A percentile compares a stretch with the other conserved stretches of the same genome.
Evolutionary conservation across 2,329 filamentous ascomycete species (phyloP).

Genomic region (Parastagonospora nodorum): DNA sequence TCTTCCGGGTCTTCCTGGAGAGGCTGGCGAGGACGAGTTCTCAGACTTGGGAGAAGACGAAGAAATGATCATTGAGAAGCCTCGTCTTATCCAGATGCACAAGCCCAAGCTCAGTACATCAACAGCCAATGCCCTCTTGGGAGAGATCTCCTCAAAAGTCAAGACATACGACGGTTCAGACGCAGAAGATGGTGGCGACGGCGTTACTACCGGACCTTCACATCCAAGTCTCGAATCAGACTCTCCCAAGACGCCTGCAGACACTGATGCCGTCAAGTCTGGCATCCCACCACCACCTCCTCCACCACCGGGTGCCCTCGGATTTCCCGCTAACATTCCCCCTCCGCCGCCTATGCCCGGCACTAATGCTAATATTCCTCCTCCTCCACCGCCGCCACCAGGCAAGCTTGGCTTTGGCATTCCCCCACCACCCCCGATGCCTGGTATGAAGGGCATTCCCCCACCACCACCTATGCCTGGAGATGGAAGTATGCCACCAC

Average conservation of each 20-base stretch:
- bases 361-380: slow-evolving; percentile 49
- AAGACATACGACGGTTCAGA: slow-evolving; percentile 75
- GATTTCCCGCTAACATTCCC: slow-evolving; percentile 45
- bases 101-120: slow-evolving; percentile 68
- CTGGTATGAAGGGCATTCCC: slow-evolving; percentile 47
- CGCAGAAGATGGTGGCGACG: slow-evolving; percentile 68
- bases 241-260: slow-evolving; percentile 69
- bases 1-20: slow-evolving; percentile 37
- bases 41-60: slow-evolving; percentile 53
- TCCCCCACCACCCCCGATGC: slow-evolving; percentile 56
- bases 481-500: slow-evolving; percentile 53
- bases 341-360: slow-evolving; percentile 56
- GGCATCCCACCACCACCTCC: slow-evolving; percentile 56
- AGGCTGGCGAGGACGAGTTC: slow-evolving; percentile 45
- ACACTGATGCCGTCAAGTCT: slow-evolving; percentile 52
- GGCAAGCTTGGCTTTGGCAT: slow-evolving; percentile 52
- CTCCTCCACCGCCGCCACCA: slow-evolving; percentile 56
- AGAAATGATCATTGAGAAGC: slow-evolving; percentile 74
- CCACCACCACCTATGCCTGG: slow-evolving; percentile 57
- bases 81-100: slow-evolving; percentile 77
- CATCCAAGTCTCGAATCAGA: slow-evolving; percentile 76
- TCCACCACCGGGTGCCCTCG: slow-evolving; percentile 46
- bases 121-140: slow-evolving; percentile 69
- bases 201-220: slow-evolving; percentile 73
- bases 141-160: slow-evolving; percentile 76